Base-by-base conservation (phyloP, 176 grass and related monocot genomes). In the Elymus sibiricus region DNA sequence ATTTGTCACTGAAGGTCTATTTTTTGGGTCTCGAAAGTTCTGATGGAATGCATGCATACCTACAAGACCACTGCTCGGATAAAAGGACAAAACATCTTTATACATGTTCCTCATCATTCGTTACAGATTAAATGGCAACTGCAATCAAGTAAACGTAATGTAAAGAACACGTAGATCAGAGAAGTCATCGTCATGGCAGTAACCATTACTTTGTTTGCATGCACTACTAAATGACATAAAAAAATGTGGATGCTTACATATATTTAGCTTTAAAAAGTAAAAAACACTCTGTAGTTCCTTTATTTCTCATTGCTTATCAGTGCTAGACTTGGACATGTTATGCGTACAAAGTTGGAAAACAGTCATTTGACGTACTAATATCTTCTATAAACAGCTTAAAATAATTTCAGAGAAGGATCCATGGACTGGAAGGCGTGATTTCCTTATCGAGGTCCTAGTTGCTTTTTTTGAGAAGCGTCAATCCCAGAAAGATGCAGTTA, bases 401-500 rank as follows among this genome's bases (percentile, higher is more conserved):
- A 88, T 99, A 93, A 94, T 99, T 76, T 96, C 94, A 46, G 88
- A 86, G 81, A 85, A 92, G 38, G 94, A 99, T 42, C 88, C 90
- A 82, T 96, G 88, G 71, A 92, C 84, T 79, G 89, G 73, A 82
- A 92, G 92, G 77, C 90, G 88, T 42, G 97, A 96, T 91, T 99
- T 99, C 47, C 97, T 99, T 66, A 89, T 94, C 46, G 97, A 99
- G 85, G 92, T 96, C 53, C 49, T 99, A 59, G 87, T 99, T 86
- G 94, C 97, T 39, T 99, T 86, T 89, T 99, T 99, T 61, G 91
- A 94, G 80, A 99, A 99, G 69, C 86, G 94, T 6, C 97, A 96
- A 86, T 99, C 94, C 55, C 97, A 99, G 88, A 98, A 94, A 81
- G 97, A 99, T 67, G 97, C 97, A 56, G 95, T 99, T 86, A 99